A percentile compares a stretch with the other conserved stretches of the same genome.
These are phyloP conservation scores for Aspergillus mulundensis DNA, from an alignment of 495 filamentous ascomycete species.

Conservation along the genomic window DNA sequence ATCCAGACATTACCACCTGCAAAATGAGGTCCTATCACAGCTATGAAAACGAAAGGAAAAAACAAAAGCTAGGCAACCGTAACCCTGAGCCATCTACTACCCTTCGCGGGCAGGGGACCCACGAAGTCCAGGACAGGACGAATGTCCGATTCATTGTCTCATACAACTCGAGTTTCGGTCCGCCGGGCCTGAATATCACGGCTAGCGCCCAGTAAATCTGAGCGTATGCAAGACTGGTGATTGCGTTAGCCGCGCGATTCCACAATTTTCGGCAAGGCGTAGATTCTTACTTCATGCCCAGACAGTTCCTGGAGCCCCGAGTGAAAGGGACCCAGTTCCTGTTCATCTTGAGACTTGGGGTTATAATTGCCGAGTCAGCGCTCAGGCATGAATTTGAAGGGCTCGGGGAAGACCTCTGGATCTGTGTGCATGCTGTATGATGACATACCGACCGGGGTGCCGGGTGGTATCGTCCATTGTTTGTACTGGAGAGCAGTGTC, in stretches of 20 bases:
- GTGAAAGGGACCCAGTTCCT: conserved; percentile 26
- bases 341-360: conserved; percentile 4
- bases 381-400: conserved; percentile 38
- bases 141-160: no score
- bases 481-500: conserved; percentile 2
- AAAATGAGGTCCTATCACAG: no score
- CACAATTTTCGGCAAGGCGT: neutral
- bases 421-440: conserved; percentile 38
- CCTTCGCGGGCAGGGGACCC: no score
- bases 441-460: conserved; percentile 40
- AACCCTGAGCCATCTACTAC: no score
- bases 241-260: neutral
- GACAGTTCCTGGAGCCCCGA: conserved; percentile 22
- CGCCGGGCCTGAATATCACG: neutral
- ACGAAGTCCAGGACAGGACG: no score
- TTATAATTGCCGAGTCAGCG: conserved; percentile 26
- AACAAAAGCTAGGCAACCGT: no score
- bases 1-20: no score
- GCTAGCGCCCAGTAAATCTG: neutral
- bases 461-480: conserved; percentile 5
- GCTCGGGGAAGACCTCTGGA: conserved; percentile 36
- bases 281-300: conserved; percentile 28
- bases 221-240: conserved; percentile 4
- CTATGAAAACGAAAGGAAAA: no score
- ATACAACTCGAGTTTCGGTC: no score